Evolutionary conservation across 2,329 filamentous ascomycete species (phyloP).

Genomic region (Penicillium italicum): DNA sequence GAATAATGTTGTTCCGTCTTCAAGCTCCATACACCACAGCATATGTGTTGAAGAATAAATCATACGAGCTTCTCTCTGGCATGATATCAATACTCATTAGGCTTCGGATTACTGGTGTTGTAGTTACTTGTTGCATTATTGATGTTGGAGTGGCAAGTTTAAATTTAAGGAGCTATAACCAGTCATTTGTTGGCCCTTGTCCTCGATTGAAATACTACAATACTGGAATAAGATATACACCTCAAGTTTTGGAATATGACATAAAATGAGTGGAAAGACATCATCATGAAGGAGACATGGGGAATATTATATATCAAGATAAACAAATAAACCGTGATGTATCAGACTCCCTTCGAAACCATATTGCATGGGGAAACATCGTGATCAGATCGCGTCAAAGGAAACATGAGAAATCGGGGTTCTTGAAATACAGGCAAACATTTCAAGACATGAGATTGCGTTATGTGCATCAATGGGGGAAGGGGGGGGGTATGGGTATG

Average conservation of each 20-base stretch:
- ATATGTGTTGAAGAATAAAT: background rate
- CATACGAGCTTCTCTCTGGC: background rate
- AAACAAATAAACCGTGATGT: background rate
- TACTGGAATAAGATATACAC: background rate
- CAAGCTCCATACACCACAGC: background rate
- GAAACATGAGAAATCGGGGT: constrained; percentile 12
- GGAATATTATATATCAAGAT: constrained; percentile 9
- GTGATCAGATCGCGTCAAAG: constrained; percentile 11
- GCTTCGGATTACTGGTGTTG: background rate
- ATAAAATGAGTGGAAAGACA: background rate
- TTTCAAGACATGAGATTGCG: constrained; percentile 19
- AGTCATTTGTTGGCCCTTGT: background rate
- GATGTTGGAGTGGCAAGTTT: background rate
- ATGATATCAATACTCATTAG: background rate
- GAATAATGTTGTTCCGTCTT: constrained; percentile 23
- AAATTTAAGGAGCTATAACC: background rate
- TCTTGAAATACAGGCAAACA: constrained; percentile 8
- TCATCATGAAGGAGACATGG: constrained; percentile 4
- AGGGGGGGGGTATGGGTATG: constrained; percentile 22
- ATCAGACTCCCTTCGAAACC: constrained; percentile 1
- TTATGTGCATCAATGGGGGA: constrained; percentile 26
- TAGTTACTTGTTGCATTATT: too few relatives aligned
- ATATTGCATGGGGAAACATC: constrained; percentile 3
- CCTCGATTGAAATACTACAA: background rate
- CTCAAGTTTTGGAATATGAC: background rate